These are phyloP conservation scores for Furcasterigmium sp. DNA, from an alignment of 2,329 filamentous ascomycete species.

Conservation along the genomic window DNA sequence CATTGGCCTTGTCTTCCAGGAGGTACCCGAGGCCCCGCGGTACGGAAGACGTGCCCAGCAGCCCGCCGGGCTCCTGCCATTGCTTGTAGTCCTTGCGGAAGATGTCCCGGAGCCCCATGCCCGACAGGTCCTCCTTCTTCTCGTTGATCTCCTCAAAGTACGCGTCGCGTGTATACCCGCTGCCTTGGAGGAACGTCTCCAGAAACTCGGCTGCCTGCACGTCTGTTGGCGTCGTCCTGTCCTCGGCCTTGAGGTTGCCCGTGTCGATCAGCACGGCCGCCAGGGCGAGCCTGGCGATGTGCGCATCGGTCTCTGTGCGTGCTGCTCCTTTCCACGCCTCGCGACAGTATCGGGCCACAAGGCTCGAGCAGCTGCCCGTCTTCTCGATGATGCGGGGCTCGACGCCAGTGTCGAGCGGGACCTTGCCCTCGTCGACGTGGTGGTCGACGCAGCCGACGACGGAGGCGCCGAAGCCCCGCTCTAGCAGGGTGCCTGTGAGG, in stretches of 20 bases:
- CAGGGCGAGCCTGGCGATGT: conserved; percentile 62
- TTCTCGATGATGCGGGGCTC: conserved; percentile 58
- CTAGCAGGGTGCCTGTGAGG: conserved; percentile 56
- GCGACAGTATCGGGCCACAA: conserved; percentile 57
- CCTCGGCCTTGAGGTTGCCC: conserved; percentile 52
- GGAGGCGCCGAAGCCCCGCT: conserved; percentile 37
- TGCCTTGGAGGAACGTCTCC: conserved; percentile 36
- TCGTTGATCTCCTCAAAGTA: conserved; percentile 56
- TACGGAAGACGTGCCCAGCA: conserved; percentile 59
- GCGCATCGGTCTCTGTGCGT: conserved; percentile 38
- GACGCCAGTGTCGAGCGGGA: conserved; percentile 36
- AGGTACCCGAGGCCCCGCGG: conserved; percentile 60
- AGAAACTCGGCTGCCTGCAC: conserved; percentile 51
- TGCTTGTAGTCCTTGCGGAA: conserved; percentile 82
- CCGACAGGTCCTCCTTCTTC: conserved; percentile 64
- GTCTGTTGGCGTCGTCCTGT: conserved; percentile 64
- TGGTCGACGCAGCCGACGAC: conserved; percentile 71
- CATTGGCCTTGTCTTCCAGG: conserved; percentile 40
- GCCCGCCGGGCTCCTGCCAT: conserved; percentile 55
- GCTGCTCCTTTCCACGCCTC: conserved; percentile 49
- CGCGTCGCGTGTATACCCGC: conserved; percentile 26
- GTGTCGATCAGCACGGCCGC: conserved; percentile 73
- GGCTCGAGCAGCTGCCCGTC: conserved; percentile 67
- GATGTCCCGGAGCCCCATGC: conserved; percentile 58
- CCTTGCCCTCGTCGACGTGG: conserved; percentile 64